A percentile compares a stretch with the other conserved stretches of the same genome.
Evolutionary conservation across 2,329 filamentous ascomycete species (phyloP).

Genomic region (Waltergamsia citrina): DNA sequence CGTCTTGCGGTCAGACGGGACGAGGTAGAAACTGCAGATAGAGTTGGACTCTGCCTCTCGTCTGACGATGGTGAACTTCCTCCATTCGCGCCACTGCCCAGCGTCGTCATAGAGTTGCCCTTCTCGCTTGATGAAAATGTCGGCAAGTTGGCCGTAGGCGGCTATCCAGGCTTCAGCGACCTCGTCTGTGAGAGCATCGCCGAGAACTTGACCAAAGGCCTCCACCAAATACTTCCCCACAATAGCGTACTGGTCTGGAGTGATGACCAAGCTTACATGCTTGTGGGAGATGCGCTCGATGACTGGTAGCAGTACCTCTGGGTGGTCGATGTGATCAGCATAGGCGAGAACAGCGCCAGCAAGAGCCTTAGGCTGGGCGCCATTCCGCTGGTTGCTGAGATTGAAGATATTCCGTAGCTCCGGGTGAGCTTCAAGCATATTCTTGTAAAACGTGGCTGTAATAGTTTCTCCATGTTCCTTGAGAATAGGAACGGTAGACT

Average conservation of each 20-base stretch:
- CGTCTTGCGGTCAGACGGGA: conserved; percentile 46
- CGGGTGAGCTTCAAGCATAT: conserved; percentile 55
- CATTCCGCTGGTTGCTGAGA: conserved; percentile 55
- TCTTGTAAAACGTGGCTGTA: conserved; percentile 63
- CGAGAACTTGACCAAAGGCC: conserved; percentile 59
- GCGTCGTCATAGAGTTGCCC: conserved; percentile 45
- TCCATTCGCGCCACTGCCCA: conserved; percentile 35
- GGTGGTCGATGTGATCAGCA: conserved; percentile 62
- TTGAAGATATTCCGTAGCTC: conserved; percentile 64
- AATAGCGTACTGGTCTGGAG: conserved; percentile 59
- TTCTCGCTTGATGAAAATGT: conserved; percentile 61
- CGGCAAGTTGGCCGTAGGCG: conserved; percentile 62
- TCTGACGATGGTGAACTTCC: conserved; percentile 43
- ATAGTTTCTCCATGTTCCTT: conserved; percentile 59
- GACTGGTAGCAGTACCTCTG: conserved; percentile 44
- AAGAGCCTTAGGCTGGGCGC: conserved; percentile 60
- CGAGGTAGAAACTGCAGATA: conserved; percentile 62
- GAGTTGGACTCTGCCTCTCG: conserved; percentile 51
- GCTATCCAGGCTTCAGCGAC: conserved; percentile 62
- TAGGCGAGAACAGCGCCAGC: conserved; percentile 63
- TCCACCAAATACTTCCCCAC: conserved; percentile 60
- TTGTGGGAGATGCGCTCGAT: conserved; percentile 68
- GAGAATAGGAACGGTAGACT: conserved; percentile 66
- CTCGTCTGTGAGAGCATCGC: conserved; percentile 54
- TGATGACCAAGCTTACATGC: conserved; percentile 62